phyloP scores from a whole-genome alignment of 495 filamentous ascomycete species.

The Talaromyces thailandensis region DNA sequence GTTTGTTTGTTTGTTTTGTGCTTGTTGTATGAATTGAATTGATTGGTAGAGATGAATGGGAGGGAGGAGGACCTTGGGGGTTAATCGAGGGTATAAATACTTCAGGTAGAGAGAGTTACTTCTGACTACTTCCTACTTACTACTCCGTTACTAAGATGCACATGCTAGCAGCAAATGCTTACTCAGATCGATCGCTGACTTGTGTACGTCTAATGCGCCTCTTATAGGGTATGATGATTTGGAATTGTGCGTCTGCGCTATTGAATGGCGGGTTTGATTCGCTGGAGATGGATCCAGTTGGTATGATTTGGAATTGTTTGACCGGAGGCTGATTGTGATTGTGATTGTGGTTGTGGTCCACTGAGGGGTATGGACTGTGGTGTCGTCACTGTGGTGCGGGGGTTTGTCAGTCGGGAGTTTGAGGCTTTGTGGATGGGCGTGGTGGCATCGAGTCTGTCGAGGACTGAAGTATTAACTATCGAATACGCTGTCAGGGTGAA shows the following conservation, averaged over 20 bases:
- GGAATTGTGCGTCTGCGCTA: background rate
- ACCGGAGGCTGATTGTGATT: no score
- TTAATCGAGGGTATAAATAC: conserved; percentile 2
- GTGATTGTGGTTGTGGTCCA: no score
- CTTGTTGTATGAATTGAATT: no score
- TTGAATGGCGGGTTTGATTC: background rate
- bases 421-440: background rate
- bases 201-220: background rate
- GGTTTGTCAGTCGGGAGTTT: background rate
- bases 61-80: background rate
- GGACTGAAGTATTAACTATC: no score
- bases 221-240: background rate
- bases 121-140: no score
- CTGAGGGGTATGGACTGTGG: no score
- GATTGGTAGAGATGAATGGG: no score
- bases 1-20: conserved; percentile 17
- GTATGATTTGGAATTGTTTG: background rate
- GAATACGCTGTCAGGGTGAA: no score
- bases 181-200: background rate
- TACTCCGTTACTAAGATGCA: no score
- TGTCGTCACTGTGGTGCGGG: no score
- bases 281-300: background rate
- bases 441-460: no score
- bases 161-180: background rate
- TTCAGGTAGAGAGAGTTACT: no score